Conservation (phyloP, 1,284 basidiomycete genomes). For the Trametes polyzona region DNA sequence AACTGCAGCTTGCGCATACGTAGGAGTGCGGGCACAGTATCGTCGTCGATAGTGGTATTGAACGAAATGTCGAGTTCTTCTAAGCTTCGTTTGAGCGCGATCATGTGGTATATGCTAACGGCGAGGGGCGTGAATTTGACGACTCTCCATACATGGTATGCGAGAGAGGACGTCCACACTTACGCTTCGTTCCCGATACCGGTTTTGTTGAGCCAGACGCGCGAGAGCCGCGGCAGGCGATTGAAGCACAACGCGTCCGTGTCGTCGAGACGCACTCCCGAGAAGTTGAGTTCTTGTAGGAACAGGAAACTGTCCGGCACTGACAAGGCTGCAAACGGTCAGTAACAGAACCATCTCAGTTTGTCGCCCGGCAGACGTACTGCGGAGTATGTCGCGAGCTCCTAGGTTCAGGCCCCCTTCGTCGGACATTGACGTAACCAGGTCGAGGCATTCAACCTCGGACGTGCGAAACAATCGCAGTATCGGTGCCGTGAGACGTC, state of each 20-base stretch:
- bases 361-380: too few relatives aligned
- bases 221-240: conserved; percentile 52
- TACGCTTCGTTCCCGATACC: conserved; percentile 66
- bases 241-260: conserved; percentile 55
- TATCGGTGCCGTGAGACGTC: conserved; percentile 29
- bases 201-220: conserved; percentile 56
- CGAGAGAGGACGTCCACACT: conserved; percentile 22
- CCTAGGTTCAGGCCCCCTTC: conserved; percentile 53
- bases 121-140: not conserved
- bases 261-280: conserved; percentile 47
- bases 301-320: conserved; percentile 54
- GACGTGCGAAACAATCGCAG: conserved; percentile 32
- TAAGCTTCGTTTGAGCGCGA: conserved; percentile 56
- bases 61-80: conserved; percentile 51
- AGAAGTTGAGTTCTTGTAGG: conserved; percentile 54
- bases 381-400: conserved; percentile 45
- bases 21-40: conserved; percentile 56
- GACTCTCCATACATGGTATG: not conserved
- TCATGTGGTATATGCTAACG: conserved; percentile 56
- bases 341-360: not conserved
- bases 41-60: conserved; percentile 58
- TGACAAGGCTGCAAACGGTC: conserved; percentile 46
- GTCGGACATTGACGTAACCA: conserved; percentile 50
- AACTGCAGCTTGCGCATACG: conserved; percentile 50
- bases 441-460: conserved; percentile 31